Conservation (phyloP, 106 monocot species). For the Acorus calamus region DNA sequence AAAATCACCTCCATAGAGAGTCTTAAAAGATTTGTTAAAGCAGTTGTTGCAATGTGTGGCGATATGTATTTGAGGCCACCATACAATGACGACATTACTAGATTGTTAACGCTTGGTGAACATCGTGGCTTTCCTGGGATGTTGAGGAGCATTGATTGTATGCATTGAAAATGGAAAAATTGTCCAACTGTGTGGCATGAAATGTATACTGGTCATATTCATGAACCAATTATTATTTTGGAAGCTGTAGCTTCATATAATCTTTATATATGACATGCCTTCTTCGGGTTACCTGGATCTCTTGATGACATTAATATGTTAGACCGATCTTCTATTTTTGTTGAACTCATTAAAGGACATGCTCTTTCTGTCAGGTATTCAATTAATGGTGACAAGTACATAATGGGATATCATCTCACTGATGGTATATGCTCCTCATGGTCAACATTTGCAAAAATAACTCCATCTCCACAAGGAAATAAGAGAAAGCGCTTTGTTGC, state of each 20-base stretch:
- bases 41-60: too few relatives aligned
- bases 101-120: too few relatives aligned
- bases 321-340: background rate
- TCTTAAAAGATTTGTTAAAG: too few relatives aligned
- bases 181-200: too few relatives aligned
- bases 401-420: background rate
- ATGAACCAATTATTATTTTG: too few relatives aligned
- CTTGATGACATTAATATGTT: slow-evolving; percentile 5
- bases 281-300: slow-evolving; percentile 6
- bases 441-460: background rate
- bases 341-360: background rate
- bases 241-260: background rate
- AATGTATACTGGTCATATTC: too few relatives aligned
- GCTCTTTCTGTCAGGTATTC: background rate
- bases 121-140: too few relatives aligned
- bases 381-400: background rate
- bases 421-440: background rate
- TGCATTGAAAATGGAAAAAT: too few relatives aligned
- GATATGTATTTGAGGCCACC: too few relatives aligned
- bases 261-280: slow-evolving; percentile 10
- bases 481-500: background rate
- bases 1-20: too few relatives aligned
- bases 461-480: background rate
- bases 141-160: too few relatives aligned
- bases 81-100: too few relatives aligned